phyloP scores from a whole-genome alignment of 2,329 filamentous ascomycete species.

The Aspergillus fumigatiaffinis region DNA sequence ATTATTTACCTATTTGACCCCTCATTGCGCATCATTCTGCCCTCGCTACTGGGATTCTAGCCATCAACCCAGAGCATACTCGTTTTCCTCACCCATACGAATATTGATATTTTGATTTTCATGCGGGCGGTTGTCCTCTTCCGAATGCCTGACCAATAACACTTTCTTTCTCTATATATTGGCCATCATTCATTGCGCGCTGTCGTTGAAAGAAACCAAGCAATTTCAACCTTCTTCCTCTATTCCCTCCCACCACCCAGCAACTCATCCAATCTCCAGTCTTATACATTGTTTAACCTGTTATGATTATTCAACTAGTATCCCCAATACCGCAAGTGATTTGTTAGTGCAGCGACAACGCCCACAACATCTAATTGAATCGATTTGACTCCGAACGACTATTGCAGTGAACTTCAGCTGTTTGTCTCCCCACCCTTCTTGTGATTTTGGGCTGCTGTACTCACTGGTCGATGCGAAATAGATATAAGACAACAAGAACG shows the following conservation, averaged over 20 bases:
- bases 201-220: background rate
- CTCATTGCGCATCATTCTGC: background rate
- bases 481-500: background rate
- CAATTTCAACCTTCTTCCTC: background rate
- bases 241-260: background rate
- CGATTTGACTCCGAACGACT: background rate
- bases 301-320: background rate
- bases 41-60: background rate
- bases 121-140: background rate
- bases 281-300: background rate
- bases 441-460: background rate
- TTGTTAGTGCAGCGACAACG: background rate
- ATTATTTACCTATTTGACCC: background rate
- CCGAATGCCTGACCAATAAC: background rate
- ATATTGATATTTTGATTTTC: background rate
- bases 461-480: background rate
- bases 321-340: background rate
- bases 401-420: background rate
- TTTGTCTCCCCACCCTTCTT: background rate
- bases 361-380: background rate
- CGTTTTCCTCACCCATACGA: background rate
- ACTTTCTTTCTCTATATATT: background rate
- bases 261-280: no score
- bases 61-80: background rate
- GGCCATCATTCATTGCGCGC: background rate